phyloP scores from a whole-genome alignment of 139 green algal species.

The Chlamydomonas incerta region DNA sequence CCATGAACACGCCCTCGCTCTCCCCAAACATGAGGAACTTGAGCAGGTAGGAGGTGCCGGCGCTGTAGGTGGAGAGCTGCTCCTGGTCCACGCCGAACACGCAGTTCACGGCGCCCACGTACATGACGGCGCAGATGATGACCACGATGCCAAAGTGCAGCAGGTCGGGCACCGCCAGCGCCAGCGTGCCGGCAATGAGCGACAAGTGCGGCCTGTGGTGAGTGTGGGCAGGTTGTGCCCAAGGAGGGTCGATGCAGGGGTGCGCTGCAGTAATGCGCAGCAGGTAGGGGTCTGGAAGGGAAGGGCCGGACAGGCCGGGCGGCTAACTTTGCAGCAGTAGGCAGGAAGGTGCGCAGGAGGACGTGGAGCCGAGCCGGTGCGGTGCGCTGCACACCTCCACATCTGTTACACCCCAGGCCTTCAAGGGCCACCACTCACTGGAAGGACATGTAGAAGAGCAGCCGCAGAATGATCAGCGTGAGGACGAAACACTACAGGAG shows the following conservation, averaged over 20 bases:
- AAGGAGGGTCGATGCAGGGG: too few relatives aligned
- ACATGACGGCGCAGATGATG: constrained; percentile 19
- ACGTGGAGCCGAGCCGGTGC: too few relatives aligned
- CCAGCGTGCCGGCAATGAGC: constrained; percentile 17
- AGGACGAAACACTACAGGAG: constrained; percentile 45
- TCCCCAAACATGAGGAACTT: constrained; percentile 8
- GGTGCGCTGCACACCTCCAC: too few relatives aligned
- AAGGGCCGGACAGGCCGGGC: too few relatives aligned
- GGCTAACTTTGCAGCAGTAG: too few relatives aligned
- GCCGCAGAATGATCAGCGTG: constrained; percentile 33
- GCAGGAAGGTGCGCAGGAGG: too few relatives aligned
- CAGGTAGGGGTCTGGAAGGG: too few relatives aligned
- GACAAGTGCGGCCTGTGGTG: too few relatives aligned
- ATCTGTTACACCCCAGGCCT: too few relatives aligned
- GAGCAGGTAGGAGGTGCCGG: background rate
- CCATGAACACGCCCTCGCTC: background rate
- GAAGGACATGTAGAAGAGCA: constrained; percentile 51
- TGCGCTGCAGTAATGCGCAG: too few relatives aligned
- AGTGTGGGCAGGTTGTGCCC: too few relatives aligned
- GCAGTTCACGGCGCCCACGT: background rate
- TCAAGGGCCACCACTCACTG: too few relatives aligned
- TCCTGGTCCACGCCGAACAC: constrained; percentile 22
- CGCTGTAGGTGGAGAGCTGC: background rate
- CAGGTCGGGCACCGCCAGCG: constrained; percentile 25
- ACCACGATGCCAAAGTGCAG: constrained; percentile 40